phyloP scores from a whole-genome alignment of 2,329 filamentous ascomycete genomes.

The Diaporthe humulicola region DNA sequence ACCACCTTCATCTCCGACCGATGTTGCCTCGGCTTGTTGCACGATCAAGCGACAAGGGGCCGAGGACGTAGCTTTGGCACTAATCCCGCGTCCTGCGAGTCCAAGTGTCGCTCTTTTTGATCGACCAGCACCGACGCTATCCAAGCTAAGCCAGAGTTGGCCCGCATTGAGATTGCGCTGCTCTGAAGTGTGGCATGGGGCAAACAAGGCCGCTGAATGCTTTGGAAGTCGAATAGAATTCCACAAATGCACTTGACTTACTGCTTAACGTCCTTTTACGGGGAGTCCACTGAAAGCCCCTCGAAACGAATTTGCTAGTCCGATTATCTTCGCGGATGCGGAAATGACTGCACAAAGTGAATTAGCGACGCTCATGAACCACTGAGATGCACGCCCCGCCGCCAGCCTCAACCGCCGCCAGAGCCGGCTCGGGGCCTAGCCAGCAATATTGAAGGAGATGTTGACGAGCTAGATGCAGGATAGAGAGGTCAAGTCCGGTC shows the following conservation, averaged over 20 bases:
- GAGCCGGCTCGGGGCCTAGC: background rate
- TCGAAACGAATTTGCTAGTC: background rate
- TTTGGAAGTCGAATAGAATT: background rate
- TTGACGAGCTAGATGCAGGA: background rate
- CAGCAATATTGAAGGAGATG: background rate
- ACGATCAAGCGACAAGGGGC: background rate
- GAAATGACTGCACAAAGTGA: background rate
- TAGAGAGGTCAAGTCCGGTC: background rate
- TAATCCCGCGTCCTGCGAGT: conserved; percentile 21
- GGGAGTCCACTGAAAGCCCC: background rate
- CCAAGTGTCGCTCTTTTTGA: conserved; percentile 19
- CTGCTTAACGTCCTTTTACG: background rate
- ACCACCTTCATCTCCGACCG: conserved; percentile 3
- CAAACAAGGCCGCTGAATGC: background rate
- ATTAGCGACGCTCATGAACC: conserved; percentile 7
- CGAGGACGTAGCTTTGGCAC: conserved; percentile 18
- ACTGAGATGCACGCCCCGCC: background rate
- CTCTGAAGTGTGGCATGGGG: background rate
- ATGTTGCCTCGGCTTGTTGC: conserved; percentile 11
- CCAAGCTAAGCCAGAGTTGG: background rate
- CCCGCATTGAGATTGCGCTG: background rate
- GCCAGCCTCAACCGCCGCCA: background rate
- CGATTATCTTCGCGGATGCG: background rate
- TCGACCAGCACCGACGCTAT: background rate
- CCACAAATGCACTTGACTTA: background rate